Evolutionary conservation across 805 yeast species (phyloP).

Genomic region (Schwanniomyces vanrijiae): DNA sequence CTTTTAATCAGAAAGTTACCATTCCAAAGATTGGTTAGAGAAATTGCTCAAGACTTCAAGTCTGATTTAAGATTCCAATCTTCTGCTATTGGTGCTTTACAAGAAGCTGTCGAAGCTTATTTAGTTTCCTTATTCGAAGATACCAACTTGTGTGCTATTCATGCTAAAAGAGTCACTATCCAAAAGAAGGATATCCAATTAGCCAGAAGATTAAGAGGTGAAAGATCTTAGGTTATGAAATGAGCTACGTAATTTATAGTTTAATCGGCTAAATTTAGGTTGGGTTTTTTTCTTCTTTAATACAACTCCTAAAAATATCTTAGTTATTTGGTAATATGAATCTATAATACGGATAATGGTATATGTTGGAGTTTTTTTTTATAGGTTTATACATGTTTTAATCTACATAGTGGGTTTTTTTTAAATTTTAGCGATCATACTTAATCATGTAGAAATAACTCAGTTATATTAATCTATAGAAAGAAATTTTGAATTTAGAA

Average conservation of each 20-base stretch:
- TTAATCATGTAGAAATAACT: neutral
- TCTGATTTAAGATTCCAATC: slow-evolving; percentile 95
- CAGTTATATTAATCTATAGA: neutral
- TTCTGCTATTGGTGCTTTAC: slow-evolving; percentile 95
- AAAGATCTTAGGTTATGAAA: slow-evolving; percentile 60
- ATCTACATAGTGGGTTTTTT: neutral
- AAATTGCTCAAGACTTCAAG: slow-evolving; percentile 92
- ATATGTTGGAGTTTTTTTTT: neutral
- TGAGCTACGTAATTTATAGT: neutral
- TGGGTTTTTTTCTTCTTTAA: slow-evolving; percentile 1
- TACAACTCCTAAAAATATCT: neutral
- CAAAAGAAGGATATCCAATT: slow-evolving; percentile 98
- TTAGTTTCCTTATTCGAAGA: slow-evolving; percentile 95
- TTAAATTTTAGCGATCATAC: neutral
- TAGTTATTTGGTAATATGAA: neutral
- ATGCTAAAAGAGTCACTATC: slow-evolving; percentile 98
- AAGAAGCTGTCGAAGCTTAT: slow-evolving; percentile 98
- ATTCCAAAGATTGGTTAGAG: slow-evolving; percentile 95
- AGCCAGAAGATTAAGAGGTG: slow-evolving; percentile 98
- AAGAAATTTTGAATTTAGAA: neutral
- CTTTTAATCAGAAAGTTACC: slow-evolving; percentile 94
- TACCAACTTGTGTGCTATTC: slow-evolving; percentile 97
- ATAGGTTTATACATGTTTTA: neutral
- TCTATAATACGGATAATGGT: neutral
- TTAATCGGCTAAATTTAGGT: neutral